phyloP scores from a whole-genome alignment of 2,329 filamentous ascomycete genomes.

The Parastagonospora nodorum region DNA sequence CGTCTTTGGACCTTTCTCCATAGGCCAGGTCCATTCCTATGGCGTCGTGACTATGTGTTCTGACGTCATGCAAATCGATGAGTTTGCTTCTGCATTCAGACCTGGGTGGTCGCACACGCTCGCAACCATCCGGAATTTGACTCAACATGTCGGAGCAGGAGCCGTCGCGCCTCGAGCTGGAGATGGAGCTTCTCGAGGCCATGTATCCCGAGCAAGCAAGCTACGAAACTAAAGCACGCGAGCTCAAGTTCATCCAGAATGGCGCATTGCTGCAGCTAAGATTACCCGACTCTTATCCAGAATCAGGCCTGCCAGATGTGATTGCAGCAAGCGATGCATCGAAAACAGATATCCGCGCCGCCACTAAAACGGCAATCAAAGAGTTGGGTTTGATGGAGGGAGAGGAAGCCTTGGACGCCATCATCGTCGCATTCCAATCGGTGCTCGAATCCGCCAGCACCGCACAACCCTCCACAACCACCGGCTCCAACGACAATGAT shows the following conservation, averaged over 20 bases:
- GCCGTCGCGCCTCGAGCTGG: conserved; percentile 36
- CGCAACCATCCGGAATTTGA: neutral
- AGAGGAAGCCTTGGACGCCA: conserved; percentile 51
- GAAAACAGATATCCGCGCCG: conserved; percentile 46
- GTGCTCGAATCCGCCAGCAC: conserved; percentile 6
- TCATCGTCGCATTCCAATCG: conserved; percentile 47
- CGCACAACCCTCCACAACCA: neutral
- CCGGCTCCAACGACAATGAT: neutral
- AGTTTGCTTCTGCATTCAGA: neutral
- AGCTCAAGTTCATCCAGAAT: conserved; percentile 44
- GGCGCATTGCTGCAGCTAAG: conserved; percentile 42
- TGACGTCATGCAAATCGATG: neutral
- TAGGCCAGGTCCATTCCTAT: too few relatives aligned
- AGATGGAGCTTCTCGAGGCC: conserved; percentile 50
- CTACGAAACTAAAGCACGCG: conserved; percentile 40
- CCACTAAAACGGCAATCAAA: conserved; percentile 34
- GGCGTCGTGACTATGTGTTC: neutral
- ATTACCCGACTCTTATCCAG: conserved; percentile 48
- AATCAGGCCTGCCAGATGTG: conserved; percentile 43
- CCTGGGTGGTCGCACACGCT: too few relatives aligned
- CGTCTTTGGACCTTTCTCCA: too few relatives aligned
- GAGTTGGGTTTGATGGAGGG: conserved; percentile 37
- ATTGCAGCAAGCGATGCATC: conserved; percentile 42
- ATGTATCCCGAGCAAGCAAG: conserved; percentile 52
- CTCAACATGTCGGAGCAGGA: conserved; percentile 12